A percentile compares a stretch with the other conserved stretches of the same genome.
These are phyloP conservation scores for Cyclocybe cylindracea DNA, from an alignment of 768 basidiomycete genomes.

Conservation along the genomic window DNA sequence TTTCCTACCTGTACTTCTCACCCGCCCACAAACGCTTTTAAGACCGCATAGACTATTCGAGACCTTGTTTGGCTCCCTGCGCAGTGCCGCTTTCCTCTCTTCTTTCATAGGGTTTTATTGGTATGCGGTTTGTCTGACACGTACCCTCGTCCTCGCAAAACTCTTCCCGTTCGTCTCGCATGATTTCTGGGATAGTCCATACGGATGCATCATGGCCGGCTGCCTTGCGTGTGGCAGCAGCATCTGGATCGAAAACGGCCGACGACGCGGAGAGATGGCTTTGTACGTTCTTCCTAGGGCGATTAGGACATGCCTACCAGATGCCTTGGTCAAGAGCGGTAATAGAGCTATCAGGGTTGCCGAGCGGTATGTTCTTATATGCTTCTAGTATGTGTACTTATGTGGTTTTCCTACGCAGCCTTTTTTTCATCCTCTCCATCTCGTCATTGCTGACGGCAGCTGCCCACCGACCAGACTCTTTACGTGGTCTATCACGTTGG, in stretches of 20 bases:
- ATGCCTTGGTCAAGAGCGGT: slow-evolving; percentile 49
- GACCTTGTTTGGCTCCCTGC: slow-evolving; percentile 52
- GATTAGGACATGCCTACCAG: slow-evolving; percentile 61
- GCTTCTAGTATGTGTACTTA: neutral
- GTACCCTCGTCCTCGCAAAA: slow-evolving; percentile 65
- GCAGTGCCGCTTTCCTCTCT: slow-evolving; percentile 73
- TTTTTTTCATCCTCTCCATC: slow-evolving; percentile 63
- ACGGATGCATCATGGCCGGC: slow-evolving; percentile 65
- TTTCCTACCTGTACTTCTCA: slow-evolving; percentile 64
- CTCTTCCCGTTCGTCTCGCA: slow-evolving; percentile 69
- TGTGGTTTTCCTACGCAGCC: slow-evolving; percentile 32
- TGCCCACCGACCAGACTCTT: slow-evolving; percentile 57
- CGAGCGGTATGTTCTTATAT: slow-evolving; percentile 52
- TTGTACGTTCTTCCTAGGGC: slow-evolving; percentile 78
- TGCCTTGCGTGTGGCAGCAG: slow-evolving; percentile 73
- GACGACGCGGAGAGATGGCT: slow-evolving; percentile 75
- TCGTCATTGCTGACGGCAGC: slow-evolving; percentile 66
- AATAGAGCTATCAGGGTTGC: slow-evolving; percentile 37
- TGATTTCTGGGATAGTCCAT: slow-evolving; percentile 79
- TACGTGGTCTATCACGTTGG: slow-evolving; percentile 78
- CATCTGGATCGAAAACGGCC: slow-evolving; percentile 77
- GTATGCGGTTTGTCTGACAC: slow-evolving; percentile 67
- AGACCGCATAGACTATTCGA: slow-evolving; percentile 38
- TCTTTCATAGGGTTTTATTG: slow-evolving; percentile 73
- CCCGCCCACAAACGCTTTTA: slow-evolving; percentile 54